These are phyloP conservation scores for Coccomyxa subellipsoidea DNA, from an alignment of 163 green algal species.

Conservation along the genomic window DNA sequence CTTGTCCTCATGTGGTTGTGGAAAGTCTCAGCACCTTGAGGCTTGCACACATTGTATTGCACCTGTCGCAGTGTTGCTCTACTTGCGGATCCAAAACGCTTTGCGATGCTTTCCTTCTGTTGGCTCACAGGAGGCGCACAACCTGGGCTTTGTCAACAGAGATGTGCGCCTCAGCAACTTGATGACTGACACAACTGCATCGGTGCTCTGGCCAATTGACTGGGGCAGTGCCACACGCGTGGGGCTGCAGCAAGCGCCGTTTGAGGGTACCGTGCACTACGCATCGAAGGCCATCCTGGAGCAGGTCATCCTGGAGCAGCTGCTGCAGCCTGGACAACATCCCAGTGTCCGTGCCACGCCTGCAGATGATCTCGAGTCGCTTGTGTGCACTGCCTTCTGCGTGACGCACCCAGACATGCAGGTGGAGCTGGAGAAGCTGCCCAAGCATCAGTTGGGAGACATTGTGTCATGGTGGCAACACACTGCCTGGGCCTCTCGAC, in stretches of 20 bases:
- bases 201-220: background rate
- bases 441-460: background rate
- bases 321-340: background rate
- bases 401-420: slow-evolving; percentile 15
- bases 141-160: too few species aligned
- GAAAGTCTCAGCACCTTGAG: background rate
- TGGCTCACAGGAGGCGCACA: too few species aligned
- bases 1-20: slow-evolving; percentile 12
- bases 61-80: too few species aligned
- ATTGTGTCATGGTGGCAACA: slow-evolving; percentile 9
- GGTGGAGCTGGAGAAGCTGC: too few species aligned
- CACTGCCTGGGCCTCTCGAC: background rate
- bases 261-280: slow-evolving; percentile 24
- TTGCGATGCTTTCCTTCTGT: too few species aligned
- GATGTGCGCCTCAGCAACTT: too few species aligned
- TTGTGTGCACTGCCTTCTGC: slow-evolving; percentile 22
- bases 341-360: slow-evolving; percentile 2
- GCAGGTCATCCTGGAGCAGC: background rate
- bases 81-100: too few species aligned
- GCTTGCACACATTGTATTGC: too few species aligned
- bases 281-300: slow-evolving; percentile 18
- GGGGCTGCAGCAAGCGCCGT: slow-evolving; percentile 13
- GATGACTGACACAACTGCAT: too few species aligned
- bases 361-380: slow-evolving; percentile 26
- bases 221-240: slow-evolving; percentile 20